phyloP scores from a whole-genome alignment of 495 filamentous ascomycete species.

The Penicillium turbatum region DNA sequence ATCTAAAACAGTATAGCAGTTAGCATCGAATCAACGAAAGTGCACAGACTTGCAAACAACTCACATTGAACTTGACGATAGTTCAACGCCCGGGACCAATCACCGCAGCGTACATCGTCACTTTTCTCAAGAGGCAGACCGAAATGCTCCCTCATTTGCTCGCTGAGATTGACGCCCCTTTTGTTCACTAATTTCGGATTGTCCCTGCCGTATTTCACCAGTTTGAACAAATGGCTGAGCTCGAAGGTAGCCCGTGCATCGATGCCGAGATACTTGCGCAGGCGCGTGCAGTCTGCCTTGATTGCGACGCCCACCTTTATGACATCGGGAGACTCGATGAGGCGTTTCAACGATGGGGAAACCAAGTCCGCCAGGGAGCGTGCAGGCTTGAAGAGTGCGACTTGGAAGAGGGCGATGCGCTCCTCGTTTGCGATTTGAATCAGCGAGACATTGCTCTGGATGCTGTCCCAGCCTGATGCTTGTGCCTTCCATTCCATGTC shows the following conservation, averaged over 20 bases:
- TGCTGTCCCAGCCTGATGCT: slow-evolving; percentile 38
- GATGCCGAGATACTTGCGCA: slow-evolving; percentile 62
- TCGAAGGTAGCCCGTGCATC: slow-evolving; percentile 66
- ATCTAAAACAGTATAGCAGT: slow-evolving; percentile 43
- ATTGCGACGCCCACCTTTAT: slow-evolving; percentile 76
- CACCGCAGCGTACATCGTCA: slow-evolving; percentile 57
- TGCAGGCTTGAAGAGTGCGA: slow-evolving; percentile 55
- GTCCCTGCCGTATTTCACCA: slow-evolving; percentile 58
- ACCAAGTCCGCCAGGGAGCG: slow-evolving; percentile 52
- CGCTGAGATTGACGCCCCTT: slow-evolving; percentile 58
- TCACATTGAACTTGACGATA: slow-evolving; percentile 69
- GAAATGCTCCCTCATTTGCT: slow-evolving; percentile 65
- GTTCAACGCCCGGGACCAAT: slow-evolving; percentile 63
- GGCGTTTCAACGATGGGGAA: slow-evolving; percentile 59
- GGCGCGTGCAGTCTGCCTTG: slow-evolving; percentile 65
- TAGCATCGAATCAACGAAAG: not conserved
- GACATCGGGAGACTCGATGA: slow-evolving; percentile 67
- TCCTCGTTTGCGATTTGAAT: slow-evolving; percentile 77
- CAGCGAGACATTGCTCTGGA: slow-evolving; percentile 65
- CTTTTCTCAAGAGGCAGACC: slow-evolving; percentile 75
- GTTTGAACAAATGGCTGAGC: slow-evolving; percentile 71
- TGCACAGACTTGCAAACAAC: slow-evolving; percentile 15
- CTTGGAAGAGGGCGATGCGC: slow-evolving; percentile 78
- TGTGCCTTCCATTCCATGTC: slow-evolving; percentile 78
- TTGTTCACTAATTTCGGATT: slow-evolving; percentile 58